phyloP scores from a whole-genome alignment of 768 basidiomycete species.

The Tulasnella calospora region DNA sequence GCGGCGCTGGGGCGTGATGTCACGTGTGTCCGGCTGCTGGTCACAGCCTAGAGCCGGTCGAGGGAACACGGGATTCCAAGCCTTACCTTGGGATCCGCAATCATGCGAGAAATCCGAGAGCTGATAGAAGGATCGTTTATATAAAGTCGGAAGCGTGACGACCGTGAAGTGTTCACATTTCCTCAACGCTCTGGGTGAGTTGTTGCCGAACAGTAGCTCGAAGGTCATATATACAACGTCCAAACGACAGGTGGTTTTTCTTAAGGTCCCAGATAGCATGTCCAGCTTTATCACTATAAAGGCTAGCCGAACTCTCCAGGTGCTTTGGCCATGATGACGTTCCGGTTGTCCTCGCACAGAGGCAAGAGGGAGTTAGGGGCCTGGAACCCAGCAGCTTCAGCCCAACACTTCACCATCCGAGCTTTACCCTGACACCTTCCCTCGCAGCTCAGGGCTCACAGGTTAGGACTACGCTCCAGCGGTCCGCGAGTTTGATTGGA shows the following conservation, averaged over 20 bases:
- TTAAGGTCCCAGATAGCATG: no score
- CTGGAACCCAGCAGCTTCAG: no score
- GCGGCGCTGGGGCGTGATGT: not conserved
- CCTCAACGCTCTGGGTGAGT: no score
- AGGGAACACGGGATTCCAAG: not conserved
- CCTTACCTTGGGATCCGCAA: not conserved
- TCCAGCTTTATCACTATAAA: no score
- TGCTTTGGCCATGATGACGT: no score
- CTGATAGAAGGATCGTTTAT: not conserved
- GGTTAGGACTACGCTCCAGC: not conserved
- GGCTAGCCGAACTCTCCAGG: no score
- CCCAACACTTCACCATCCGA: not conserved
- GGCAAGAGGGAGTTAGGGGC: no score
- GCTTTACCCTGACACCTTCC: not conserved
- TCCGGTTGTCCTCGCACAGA: no score
- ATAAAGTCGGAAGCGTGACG: not conserved
- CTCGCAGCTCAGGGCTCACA: not conserved
- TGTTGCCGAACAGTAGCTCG: no score
- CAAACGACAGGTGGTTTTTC: no score
- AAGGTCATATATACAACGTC: no score
- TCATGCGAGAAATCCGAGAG: not conserved
- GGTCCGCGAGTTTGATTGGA: not conserved
- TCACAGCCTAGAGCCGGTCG: not conserved
- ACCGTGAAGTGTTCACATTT: no score
- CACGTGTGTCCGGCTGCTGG: conserved; percentile 1